Evolutionary conservation across 148 eudicot genomes (phyloP), one percentile per base, ranked within the genome.

Genomic region (Pouteria glomerata): DNA sequence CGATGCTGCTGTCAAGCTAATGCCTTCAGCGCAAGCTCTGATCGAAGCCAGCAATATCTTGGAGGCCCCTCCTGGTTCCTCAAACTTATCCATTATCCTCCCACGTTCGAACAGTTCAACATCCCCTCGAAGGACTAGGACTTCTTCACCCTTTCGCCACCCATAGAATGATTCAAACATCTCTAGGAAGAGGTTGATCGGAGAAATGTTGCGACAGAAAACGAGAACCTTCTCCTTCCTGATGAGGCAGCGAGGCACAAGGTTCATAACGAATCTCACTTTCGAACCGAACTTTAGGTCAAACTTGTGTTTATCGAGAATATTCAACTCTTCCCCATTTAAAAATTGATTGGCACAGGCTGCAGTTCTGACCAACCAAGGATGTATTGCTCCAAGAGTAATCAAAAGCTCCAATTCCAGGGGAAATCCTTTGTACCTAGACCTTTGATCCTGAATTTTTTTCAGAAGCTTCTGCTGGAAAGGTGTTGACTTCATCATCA

Each of bases 1-100:
- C n/a, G 99, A 95, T 23, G 99, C 99, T 47, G 99, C 99, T 1
- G 96, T 95, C 75, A 95, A 70, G 66, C 96, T 95, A 55, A 95
- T 92, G 6, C 99, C 99, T 71, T 95, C 99, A 0, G 88, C 86
- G 78, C 99, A 91, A 21, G 99, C 97, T 10, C 86, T 86, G 50
- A 95, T 95, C 13, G 99, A 95, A 39, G 99, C 97, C 18, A 95
- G 72, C 87, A 95, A 82, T 24, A 95, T 93, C 78, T 83, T 89
- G 18, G 99, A 89, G 3, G 89, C 78, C 39, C 99, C 97, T 6
- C 85, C 89, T 16, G 89, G 90, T 75, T 95, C 96, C 80, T 95
- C 99, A 63, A 95, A 95, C 71, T 81, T 88, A 56, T 95, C 99
- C 90, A 95, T 95, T 26, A 92, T 88, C 15, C 91, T 69, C 23